phyloP scores from a whole-genome alignment of 2,329 filamentous ascomycete genomes.

The Calonectria pauciramosa region DNA sequence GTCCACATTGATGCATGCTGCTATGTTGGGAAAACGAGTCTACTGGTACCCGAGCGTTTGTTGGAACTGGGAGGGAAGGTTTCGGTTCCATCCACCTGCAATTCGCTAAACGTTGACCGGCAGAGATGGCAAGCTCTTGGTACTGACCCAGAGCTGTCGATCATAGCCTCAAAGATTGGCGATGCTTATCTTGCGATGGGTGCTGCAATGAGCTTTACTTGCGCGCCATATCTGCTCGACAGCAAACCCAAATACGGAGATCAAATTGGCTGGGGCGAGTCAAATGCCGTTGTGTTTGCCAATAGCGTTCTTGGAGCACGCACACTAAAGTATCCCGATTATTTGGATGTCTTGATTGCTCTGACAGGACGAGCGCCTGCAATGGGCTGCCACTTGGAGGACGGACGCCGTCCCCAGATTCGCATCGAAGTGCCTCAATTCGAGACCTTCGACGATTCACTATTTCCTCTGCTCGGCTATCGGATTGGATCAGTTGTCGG shows the following conservation, averaged over 20 bases:
- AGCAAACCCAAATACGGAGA: background rate
- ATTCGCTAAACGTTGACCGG: background rate
- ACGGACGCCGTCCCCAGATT: background rate
- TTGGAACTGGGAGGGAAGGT: background rate
- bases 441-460: background rate
- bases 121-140: slow-evolving; percentile 7
- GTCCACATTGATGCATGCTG: background rate
- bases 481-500: background rate
- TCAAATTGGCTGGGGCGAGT: background rate
- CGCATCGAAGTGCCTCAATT: background rate
- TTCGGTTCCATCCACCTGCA: background rate
- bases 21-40: background rate
- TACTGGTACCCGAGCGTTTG: background rate
- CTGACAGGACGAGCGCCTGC: background rate
- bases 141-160: background rate
- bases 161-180: background rate
- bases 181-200: background rate
- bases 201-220: slow-evolving; percentile 1
- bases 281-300: background rate
- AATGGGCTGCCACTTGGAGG: background rate
- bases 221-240: background rate
- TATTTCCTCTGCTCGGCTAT: background rate
- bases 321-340: background rate
- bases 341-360: background rate
- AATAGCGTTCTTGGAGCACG: background rate